Conservation (phyloP, 2,329 filamentous ascomycete species). For the Trichoderma sp. region DNA sequence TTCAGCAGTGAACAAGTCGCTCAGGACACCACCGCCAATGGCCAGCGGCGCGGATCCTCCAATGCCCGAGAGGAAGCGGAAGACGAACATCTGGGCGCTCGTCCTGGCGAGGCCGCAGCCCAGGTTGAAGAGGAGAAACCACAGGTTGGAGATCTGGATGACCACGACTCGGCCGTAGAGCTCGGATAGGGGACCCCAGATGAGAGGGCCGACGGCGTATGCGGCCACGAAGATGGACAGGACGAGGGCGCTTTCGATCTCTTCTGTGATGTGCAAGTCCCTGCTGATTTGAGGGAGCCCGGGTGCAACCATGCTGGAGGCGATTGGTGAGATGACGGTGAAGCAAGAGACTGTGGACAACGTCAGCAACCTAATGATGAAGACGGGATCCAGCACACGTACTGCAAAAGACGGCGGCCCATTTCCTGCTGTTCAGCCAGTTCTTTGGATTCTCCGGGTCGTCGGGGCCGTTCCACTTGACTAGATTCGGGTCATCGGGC, state of each 20-base stretch:
- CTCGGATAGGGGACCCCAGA: slow-evolving; percentile 61
- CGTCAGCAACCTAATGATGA: background rate
- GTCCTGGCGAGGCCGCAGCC: slow-evolving; percentile 60
- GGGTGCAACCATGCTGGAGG: slow-evolving; percentile 56
- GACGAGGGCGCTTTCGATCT: slow-evolving; percentile 42
- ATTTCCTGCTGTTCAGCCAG: slow-evolving; percentile 55
- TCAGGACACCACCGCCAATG: slow-evolving; percentile 63
- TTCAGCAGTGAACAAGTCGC: slow-evolving; percentile 58
- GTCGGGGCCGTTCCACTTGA: slow-evolving; percentile 52
- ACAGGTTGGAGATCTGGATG: slow-evolving; percentile 50
- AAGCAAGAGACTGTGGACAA: slow-evolving; percentile 45
- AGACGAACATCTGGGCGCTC: slow-evolving; percentile 58
- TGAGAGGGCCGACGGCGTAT: slow-evolving; percentile 55
- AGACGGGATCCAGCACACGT: slow-evolving; percentile 3
- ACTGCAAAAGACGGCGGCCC: slow-evolving; percentile 47
- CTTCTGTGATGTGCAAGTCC: slow-evolving; percentile 50
- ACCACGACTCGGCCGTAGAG: slow-evolving; percentile 52
- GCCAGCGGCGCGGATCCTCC: slow-evolving; percentile 62
- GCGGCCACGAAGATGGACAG: slow-evolving; percentile 45
- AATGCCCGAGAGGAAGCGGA: slow-evolving; percentile 58
- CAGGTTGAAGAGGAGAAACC: slow-evolving; percentile 58
- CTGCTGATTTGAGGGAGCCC: slow-evolving; percentile 48
- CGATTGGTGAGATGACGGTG: slow-evolving; percentile 59
- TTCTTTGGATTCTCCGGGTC: slow-evolving; percentile 52
- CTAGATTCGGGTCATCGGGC: slow-evolving; percentile 38